Evolutionary conservation across 2,329 filamentous ascomycete species (phyloP), one percentile per base, ranked within the genome.

Genomic region (Nothophoma quercina): DNA sequence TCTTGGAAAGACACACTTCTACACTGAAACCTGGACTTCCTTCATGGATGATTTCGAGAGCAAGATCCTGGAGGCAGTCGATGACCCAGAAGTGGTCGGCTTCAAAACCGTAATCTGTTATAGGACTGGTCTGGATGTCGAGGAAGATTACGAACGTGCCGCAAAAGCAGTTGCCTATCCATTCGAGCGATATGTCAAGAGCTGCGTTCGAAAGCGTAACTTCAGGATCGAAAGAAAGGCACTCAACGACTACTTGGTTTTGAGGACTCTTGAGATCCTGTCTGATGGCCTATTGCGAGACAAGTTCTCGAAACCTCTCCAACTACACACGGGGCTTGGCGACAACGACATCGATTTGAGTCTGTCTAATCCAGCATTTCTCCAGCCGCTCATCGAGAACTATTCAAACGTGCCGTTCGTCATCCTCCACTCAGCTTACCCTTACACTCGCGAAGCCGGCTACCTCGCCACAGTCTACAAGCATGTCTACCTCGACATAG

Each of bases 41-140:
- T 82, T 85, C 63, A 73, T 81, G 10, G 72, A 73, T 3, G 76
- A 78, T 4, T 86, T 87, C 51, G 76, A 78, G 44, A 66, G 72
- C 2, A 72, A 78, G 19, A 86, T 95, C 28, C 67, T 75, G 9
- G 72, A 79, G 1, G 81, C 84, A 2, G 79, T 92, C 21, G 76
- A 79, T 0, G 87, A 95, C 65, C 76, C 83, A 0, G 81, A 87
- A 15, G 86, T 96, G 2, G 89, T 85, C 1, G 91, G 84, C 2
- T 96, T 96, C 81, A 95, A 96, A 72, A 90, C 87, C 1, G 85
- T 93, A 40, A 85, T 96, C 48, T 93, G 90, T 74, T 95, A 95
- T 70, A 83, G 90, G 12, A 90, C 87, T 0, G 91, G 91, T 0
- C 78, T 93, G 13, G 75, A 82, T n/a, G 68, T 80, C 7, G 75